Evolutionary conservation across 331 rosid genomes (phyloP).

Genomic region (Quercus phellos): DNA sequence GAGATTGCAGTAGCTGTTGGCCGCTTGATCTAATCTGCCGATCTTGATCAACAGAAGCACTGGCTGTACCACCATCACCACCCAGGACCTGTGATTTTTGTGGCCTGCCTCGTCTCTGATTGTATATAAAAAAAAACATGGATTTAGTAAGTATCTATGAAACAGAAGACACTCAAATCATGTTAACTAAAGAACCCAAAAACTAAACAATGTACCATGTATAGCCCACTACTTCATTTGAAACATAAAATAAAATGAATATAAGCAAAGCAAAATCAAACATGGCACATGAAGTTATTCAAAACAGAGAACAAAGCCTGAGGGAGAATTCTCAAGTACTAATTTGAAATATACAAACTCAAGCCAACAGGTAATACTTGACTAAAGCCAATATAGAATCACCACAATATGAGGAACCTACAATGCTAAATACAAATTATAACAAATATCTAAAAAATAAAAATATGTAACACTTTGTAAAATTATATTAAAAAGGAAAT

Average conservation of each 20-base stretch:
- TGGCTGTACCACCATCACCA: conserved; percentile 49
- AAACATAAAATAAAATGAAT: neutral
- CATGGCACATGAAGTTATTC: neutral
- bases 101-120: conserved; percentile 61
- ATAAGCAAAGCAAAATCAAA: neutral
- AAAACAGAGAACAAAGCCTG: neutral
- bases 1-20: conserved; percentile 64
- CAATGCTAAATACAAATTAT: neutral
- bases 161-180: neutral
- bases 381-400: neutral
- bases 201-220: neutral
- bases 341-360: neutral
- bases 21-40: conserved; percentile 40
- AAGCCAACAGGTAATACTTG: neutral
- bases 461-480: neutral
- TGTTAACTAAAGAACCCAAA: neutral
- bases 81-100: conserved; percentile 38
- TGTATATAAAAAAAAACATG: conserved; percentile 6
- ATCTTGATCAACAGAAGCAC: conserved; percentile 46
- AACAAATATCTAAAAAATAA: neutral
- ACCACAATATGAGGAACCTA: neutral
- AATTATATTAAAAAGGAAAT: neutral
- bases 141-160: neutral
- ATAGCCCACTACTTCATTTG: neutral
- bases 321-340: neutral